Evolutionary conservation across 176 grass and related monocot genomes (phyloP), one percentile per base, ranked within the genome.

Genomic region (Triticum timopheevii): DNA sequence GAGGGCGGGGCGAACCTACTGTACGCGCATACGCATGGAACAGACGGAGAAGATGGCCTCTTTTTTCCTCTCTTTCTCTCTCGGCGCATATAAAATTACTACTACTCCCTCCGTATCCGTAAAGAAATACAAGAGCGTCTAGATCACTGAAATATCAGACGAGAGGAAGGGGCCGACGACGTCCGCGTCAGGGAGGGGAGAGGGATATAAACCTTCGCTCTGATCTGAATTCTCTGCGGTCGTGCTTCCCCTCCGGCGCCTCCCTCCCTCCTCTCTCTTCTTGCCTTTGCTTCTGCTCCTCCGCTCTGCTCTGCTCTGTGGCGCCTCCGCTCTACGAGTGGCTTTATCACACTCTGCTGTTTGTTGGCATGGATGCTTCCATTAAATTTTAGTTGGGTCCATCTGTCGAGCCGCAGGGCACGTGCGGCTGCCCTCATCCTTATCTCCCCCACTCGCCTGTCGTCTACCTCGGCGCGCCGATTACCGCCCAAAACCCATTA

Each of bases 391-490:
- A 62, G 81, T 85, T 85, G 69, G 69, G 80, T 83, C 83, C 69
- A 67, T 90, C 84, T 87, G 83, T 84, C 83, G 45, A 86, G 87
- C 87, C 75, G 83, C 83, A 62, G 13, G 65, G 87, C 90, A 89
- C 87, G 86, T 92, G 84, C 52, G 83, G 73, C 64, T 89, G 45
- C 73, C 69, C 83, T 92, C 65, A 66, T 89, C 79, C 80, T 92
- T 86, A 90, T 86, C 86, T 10, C 65, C 35, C 23, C 19, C 7
- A 0, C 86, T 71, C 47, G 86, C 49, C 61, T 86, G 69, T 76
- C 36, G 11, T 68, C 68, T 40, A 16, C 44, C 40, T 42, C 47
- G 38, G 19, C 11, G 22, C 31, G 27, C 42, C 36, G 35, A 83
- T 78, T 77, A 19, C 8, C 38, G 31, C 5, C 8, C 58, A 44